A percentile compares a stretch with the other conserved stretches of the same genome.
These are phyloP conservation scores for Trypanosoma conorhini DNA, from an alignment of 208 protist genomes.

Conservation along the genomic window DNA sequence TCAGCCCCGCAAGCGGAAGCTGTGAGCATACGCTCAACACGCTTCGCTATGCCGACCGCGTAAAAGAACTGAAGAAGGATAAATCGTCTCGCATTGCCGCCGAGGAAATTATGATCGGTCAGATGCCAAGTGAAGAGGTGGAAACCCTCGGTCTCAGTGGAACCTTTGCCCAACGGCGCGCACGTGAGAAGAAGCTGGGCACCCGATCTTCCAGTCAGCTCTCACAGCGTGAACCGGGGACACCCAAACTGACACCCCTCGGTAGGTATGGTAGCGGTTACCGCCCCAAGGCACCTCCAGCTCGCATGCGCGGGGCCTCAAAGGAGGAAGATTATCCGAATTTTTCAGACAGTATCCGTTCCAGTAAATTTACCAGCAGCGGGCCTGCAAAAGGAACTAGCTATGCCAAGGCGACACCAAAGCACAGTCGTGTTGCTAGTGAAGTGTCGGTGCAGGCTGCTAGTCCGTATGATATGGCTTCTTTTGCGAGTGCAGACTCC, in stretches of 20 bases:
- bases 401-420: conserved; percentile 28
- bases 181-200: conserved; percentile 55
- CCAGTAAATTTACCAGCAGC: conserved; percentile 24
- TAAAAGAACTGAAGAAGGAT: conserved; percentile 95
- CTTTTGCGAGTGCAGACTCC: conserved; percentile 68
- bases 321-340: conserved; percentile 36
- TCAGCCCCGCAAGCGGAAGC: conserved; percentile 86
- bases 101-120: conserved; percentile 93
- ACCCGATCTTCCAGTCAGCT: conserved; percentile 53
- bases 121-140: conserved; percentile 88
- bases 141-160: conserved; percentile 76
- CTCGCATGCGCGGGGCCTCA: conserved; percentile 22
- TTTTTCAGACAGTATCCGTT: conserved; percentile 40
- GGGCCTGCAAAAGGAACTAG: conserved; percentile 10
- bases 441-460: conserved; percentile 35
- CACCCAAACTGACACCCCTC: conserved; percentile 43
- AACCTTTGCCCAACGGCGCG: conserved; percentile 80
- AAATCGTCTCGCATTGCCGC: conserved; percentile 70
- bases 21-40: conserved; percentile 99
- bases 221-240: conserved; percentile 59
- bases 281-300: conserved; percentile 24
- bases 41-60: conserved; percentile 97
- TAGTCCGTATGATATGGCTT: conserved; percentile 41
- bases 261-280: conserved; percentile 35
- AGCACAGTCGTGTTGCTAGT: conserved; percentile 40